Conservation (phyloP, 257 asterid genomes). For the Nicotiana otophora region DNA sequence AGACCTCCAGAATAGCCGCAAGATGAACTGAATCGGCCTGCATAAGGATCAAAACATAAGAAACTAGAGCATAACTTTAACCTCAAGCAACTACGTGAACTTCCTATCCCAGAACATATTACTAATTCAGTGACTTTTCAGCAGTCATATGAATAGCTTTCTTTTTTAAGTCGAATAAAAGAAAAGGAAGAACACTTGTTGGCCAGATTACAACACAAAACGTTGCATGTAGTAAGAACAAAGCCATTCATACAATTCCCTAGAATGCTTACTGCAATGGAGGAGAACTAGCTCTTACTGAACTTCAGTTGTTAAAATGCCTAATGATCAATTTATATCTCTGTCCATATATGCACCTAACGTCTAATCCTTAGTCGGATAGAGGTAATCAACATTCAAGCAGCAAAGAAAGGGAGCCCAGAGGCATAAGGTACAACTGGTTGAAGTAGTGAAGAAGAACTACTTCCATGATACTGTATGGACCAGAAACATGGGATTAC, state of each 20-base stretch:
- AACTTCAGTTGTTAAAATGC: background rate
- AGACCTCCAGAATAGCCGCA: slow-evolving; percentile 38
- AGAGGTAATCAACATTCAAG: background rate
- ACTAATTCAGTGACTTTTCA: background rate
- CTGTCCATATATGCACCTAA: background rate
- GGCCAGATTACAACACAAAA: background rate
- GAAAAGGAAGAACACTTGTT: background rate
- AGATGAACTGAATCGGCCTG: slow-evolving; percentile 30
- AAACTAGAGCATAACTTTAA: slow-evolving; percentile 39
- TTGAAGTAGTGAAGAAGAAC: background rate
- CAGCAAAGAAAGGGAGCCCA: background rate
- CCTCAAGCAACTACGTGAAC: slow-evolving; percentile 1
- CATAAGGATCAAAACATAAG: background rate
- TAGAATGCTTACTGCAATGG: background rate
- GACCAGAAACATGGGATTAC: background rate
- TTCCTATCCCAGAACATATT: slow-evolving; percentile 1
- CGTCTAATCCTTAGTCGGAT: background rate
- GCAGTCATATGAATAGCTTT: background rate
- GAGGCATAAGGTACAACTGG: background rate
- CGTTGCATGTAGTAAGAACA: background rate
- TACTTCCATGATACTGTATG: background rate
- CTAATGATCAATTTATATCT: background rate
- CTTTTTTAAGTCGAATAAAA: background rate
- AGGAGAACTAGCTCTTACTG: background rate
- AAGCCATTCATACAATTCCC: background rate